Evolutionary conservation across 768 basidiomycete species (phyloP).

Genomic region (Tulasnella sp.): DNA sequence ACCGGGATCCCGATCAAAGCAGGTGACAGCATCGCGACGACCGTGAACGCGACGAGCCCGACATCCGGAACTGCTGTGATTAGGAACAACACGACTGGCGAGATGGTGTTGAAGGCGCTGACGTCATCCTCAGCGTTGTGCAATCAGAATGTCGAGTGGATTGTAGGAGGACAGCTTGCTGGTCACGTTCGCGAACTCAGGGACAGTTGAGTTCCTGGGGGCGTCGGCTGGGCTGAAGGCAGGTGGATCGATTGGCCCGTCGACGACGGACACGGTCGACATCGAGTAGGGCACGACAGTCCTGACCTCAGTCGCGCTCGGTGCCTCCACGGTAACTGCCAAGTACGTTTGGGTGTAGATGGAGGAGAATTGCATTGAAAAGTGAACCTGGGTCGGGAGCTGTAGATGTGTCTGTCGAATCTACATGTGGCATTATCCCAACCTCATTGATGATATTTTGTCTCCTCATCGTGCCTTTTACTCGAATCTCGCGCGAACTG

Average conservation of each 20-base stretch:
- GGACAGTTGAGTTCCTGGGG: constrained; percentile 29
- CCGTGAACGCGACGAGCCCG: constrained; percentile 24
- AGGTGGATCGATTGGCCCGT: constrained; percentile 21
- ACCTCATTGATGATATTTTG: too few relatives aligned
- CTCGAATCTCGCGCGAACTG: too few relatives aligned
- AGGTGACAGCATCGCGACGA: constrained; percentile 25
- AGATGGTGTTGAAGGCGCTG: constrained; percentile 26
- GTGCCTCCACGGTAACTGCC: constrained; percentile 23
- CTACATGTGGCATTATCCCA: too few relatives aligned
- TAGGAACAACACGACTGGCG: constrained; percentile 24
- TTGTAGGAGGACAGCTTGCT: constrained; percentile 17
- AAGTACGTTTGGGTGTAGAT: constrained; percentile 15
- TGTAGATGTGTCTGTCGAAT: too few relatives aligned
- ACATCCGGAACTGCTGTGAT: constrained; percentile 25
- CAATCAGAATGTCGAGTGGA: constrained; percentile 31
- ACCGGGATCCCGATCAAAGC: constrained; percentile 24
- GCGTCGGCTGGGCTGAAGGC: constrained; percentile 24
- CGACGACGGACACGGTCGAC: constrained; percentile 29
- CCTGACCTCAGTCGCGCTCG: constrained; percentile 25
- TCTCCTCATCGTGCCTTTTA: too few relatives aligned
- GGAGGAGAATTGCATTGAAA: not conserved
- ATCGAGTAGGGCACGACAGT: constrained; percentile 28
- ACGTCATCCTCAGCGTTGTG: constrained; percentile 26
- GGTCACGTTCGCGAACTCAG: constrained; percentile 33
- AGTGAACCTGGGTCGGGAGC: too few relatives aligned